A percentile compares a stretch with the other conserved stretches of the same genome.
Conservation (phyloP, 148 eudicot species). For the Rhododendron mucronatum region DNA sequence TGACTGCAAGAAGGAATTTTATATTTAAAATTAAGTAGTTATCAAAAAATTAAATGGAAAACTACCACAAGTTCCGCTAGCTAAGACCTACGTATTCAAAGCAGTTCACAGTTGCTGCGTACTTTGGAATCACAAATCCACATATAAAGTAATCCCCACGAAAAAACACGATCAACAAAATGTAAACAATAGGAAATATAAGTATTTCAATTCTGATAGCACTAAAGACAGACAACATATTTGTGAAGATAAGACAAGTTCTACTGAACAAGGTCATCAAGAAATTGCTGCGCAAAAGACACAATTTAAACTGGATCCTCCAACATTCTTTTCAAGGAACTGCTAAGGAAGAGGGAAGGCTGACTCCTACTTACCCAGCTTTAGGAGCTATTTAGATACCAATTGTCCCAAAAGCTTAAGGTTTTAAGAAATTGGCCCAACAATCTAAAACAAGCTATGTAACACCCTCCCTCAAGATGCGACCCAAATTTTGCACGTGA, state of each 20-base stretch:
- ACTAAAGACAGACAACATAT: neutral
- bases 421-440: neutral
- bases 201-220: neutral
- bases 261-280: neutral
- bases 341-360: neutral
- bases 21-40: neutral
- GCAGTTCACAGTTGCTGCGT: neutral
- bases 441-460: neutral
- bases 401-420: neutral
- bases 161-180: neutral
- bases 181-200: neutral
- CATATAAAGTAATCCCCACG: neutral
- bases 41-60: neutral
- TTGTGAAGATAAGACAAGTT: neutral
- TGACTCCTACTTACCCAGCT: neutral
- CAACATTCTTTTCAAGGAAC: neutral
- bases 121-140: neutral
- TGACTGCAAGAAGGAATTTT: neutral
- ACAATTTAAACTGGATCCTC: neutral
- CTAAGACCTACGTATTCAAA: neutral
- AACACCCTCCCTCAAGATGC: neutral
- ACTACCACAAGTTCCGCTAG: neutral
- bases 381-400: neutral
- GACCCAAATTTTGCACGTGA: neutral
- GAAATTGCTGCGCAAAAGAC: neutral